Conservation (phyloP, 2,329 filamentous ascomycete genomes). For the Hawksworthiomyces lignivorus region DNA sequence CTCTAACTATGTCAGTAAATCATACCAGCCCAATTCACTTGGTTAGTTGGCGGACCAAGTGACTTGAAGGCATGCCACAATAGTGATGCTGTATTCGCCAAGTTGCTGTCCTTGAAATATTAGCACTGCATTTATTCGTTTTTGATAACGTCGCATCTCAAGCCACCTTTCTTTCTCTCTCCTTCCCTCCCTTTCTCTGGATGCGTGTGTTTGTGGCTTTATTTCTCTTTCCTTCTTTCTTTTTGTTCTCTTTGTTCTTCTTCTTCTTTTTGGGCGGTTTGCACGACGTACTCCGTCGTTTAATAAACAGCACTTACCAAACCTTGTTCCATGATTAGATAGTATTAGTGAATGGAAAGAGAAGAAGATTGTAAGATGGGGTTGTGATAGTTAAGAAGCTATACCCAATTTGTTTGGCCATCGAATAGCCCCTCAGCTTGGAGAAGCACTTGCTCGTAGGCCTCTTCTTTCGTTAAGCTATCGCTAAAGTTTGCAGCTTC, state of each 20-base stretch:
- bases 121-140: no score
- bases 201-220: no score
- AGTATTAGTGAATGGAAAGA: not conserved
- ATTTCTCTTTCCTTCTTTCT: no score
- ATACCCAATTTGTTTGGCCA: constrained; percentile 75
- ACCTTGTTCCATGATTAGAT: not conserved
- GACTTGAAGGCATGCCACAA: constrained; percentile 76
- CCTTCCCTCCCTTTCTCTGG: no score
- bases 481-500: constrained; percentile 67
- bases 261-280: no score
- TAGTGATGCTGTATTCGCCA: constrained; percentile 66
- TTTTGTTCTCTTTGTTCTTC: no score
- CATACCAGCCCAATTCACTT: constrained; percentile 70
- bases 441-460: constrained; percentile 65
- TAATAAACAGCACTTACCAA: constrained; percentile 2
- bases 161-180: no score
- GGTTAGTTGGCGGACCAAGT: constrained; percentile 53
- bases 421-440: constrained; percentile 63
- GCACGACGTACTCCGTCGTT: no score
- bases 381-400: constrained; percentile 20
- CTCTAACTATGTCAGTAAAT: constrained; percentile 28
- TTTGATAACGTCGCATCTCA: no score
- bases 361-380: no score
- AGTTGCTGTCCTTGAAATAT: no score
- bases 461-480: constrained; percentile 61